Evolutionary conservation across 2,329 filamentous ascomycete genomes (phyloP).

Genomic region (Penicillium sp.): DNA sequence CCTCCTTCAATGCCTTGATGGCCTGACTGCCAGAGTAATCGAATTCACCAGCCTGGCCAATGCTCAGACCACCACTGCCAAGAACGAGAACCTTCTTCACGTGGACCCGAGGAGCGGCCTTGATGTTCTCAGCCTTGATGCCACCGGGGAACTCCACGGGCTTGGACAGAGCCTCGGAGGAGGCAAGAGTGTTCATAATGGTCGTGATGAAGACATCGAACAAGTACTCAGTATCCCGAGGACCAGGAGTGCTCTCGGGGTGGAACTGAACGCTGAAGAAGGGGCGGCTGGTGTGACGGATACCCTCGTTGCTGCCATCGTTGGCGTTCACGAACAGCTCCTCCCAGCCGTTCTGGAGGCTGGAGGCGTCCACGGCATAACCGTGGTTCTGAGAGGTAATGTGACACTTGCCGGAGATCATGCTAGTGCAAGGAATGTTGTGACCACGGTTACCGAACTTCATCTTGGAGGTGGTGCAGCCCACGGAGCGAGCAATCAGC

Average conservation of each 20-base stretch:
- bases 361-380: conserved; percentile 82
- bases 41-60: conserved; percentile 97
- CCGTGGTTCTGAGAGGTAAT: conserved; percentile 99
- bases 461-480: conserved; percentile 89
- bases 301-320: conserved; percentile 97
- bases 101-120: conserved; percentile 72
- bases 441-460: conserved; percentile 99
- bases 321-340: conserved; percentile 98
- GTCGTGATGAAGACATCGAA: conserved; percentile 96
- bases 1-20: conserved; percentile 97
- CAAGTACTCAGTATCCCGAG: conserved; percentile 91
- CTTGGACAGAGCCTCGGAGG: conserved; percentile 65
- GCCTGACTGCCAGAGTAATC: conserved; percentile 98
- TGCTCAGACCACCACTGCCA: conserved; percentile 91
- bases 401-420: conserved; percentile 94
- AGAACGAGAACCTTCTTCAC: conserved; percentile 95
- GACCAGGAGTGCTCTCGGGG: conserved; percentile 93
- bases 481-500: conserved; percentile 82
- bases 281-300: conserved; percentile 79
- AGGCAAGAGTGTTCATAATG: conserved; percentile 70
- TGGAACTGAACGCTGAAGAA: conserved; percentile 99
- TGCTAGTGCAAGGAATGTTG: conserved; percentile 96
- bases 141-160: conserved; percentile 89
- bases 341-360: conserved; percentile 76
- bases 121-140: conserved; percentile 74